These are phyloP conservation scores for Diplodia sapinea DNA, from an alignment of 2,329 filamentous ascomycete species.

Conservation along the genomic window DNA sequence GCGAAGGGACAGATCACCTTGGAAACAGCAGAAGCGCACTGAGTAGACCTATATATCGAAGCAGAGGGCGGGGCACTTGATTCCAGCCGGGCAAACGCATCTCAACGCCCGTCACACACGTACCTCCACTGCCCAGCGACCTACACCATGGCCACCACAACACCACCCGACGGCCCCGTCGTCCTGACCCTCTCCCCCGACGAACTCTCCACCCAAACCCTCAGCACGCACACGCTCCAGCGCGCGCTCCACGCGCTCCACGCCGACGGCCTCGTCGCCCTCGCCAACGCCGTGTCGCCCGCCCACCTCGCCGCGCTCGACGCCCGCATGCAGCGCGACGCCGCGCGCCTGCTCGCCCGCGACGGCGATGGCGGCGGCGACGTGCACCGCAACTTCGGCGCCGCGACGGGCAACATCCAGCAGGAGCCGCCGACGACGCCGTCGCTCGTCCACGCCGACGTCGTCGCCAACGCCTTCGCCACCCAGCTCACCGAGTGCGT, in stretches of 20 bases:
- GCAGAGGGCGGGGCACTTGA: too few relatives aligned
- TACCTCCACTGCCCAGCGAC: too few relatives aligned
- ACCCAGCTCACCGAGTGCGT: constrained; percentile 43
- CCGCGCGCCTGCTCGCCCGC: constrained; percentile 39
- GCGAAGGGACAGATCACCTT: too few relatives aligned
- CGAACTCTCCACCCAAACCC: constrained; percentile 38
- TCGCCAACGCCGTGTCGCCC: constrained; percentile 46
- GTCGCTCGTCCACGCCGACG: constrained; percentile 46
- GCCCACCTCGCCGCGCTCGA: constrained; percentile 45
- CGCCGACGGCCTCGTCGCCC: constrained; percentile 47
- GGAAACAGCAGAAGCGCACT: too few relatives aligned
- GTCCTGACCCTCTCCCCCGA: constrained; percentile 33
- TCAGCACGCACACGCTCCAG: constrained; percentile 12
- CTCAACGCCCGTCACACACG: too few relatives aligned
- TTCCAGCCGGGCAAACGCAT: too few relatives aligned
- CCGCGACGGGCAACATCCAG: constrained; percentile 49
- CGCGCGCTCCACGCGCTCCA: constrained; percentile 37
- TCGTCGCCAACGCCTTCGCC: constrained; percentile 39
- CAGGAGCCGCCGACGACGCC: constrained; percentile 47
- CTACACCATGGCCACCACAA: background rate
- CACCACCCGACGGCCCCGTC: background rate
- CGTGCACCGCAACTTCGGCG: constrained; percentile 42
- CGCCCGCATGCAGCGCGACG: constrained; percentile 39
- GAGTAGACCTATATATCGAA: too few relatives aligned
- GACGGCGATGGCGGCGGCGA: too few relatives aligned